phyloP scores from a whole-genome alignment of 2,329 filamentous ascomycete species.

The Lachnellula arida region DNA sequence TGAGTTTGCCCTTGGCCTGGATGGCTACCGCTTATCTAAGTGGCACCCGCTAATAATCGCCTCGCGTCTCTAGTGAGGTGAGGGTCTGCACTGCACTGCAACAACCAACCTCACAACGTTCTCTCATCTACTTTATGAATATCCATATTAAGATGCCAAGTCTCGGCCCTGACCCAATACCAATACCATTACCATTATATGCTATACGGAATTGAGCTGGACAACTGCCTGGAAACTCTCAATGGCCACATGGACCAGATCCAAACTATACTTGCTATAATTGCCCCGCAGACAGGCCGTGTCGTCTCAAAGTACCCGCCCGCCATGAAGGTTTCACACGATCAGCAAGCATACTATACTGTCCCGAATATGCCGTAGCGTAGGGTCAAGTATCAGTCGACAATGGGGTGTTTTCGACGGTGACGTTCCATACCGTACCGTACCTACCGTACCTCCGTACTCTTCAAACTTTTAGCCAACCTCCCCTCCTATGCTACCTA shows the following conservation, averaged over 20 bases:
- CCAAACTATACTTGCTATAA: neutral
- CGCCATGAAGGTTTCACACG: neutral
- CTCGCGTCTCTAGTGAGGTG: too few relatives aligned
- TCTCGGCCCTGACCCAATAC: neutral
- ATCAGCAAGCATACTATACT: neutral
- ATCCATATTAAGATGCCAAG: too few relatives aligned
- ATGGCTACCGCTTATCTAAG: neutral
- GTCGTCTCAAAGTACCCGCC: neutral
- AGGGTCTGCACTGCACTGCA: too few relatives aligned
- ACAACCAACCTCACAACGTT: too few relatives aligned
- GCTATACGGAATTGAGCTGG: neutral
- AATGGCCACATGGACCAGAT: neutral
- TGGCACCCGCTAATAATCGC: neutral
- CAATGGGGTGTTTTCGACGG: conserved; percentile 3
- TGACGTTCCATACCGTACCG: conserved; percentile 16
- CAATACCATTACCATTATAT: neutral
- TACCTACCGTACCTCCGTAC: neutral
- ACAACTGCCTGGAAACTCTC: neutral
- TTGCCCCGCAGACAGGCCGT: neutral
- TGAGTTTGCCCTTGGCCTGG: neutral
- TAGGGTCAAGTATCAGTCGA: neutral
- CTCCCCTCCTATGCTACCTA: too few relatives aligned
- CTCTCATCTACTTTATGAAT: too few relatives aligned
- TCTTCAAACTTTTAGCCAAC: neutral
- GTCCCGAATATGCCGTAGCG: neutral